Percentiles rank a stretch among this genome's conserved stretches.
Evolutionary conservation across 495 filamentous ascomycete species (phyloP).

Genomic region (Arthonia radiata): DNA sequence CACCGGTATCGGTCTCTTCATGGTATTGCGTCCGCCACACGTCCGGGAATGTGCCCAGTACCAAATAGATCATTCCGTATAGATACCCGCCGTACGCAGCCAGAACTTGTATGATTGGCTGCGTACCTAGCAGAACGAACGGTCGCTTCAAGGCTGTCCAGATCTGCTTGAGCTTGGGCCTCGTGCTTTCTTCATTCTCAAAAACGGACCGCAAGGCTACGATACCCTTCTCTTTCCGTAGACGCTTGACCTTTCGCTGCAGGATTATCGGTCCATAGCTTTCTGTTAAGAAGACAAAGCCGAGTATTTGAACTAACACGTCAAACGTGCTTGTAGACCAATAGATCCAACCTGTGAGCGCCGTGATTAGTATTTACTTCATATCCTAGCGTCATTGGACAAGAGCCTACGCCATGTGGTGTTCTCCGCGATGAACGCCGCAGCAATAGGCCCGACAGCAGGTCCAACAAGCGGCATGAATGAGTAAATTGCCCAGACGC

Average conservation of each 20-base stretch:
- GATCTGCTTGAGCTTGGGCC: too few species aligned
- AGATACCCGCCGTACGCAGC: neutral
- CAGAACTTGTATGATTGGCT: neutral
- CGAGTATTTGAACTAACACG: conserved; percentile 32
- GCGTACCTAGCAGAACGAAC: neutral
- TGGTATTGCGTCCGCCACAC: too few species aligned
- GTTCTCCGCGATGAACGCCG: conserved; percentile 34
- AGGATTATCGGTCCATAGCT: conserved; percentile 45
- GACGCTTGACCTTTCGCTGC: conserved; percentile 23
- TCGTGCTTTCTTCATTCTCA: too few species aligned
- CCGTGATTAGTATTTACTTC: too few species aligned
- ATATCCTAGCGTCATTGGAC: too few species aligned
- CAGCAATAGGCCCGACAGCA: conserved; percentile 20
- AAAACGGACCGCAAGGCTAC: conserved; percentile 24
- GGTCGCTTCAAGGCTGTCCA: too few species aligned
- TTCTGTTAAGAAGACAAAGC: conserved; percentile 42
- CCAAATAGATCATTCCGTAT: neutral
- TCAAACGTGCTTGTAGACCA: conserved; percentile 38
- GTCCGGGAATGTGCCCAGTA: neutral
- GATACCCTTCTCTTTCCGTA: conserved; percentile 40
- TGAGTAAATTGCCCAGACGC: conserved; percentile 36
- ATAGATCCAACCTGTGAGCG: conserved; percentile 53
- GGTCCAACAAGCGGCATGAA: conserved; percentile 42
- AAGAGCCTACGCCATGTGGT: conserved; percentile 36
- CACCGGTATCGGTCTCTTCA: conserved; percentile 8